These are phyloP conservation scores for Furcasterigmium furcatum DNA, from an alignment of 2,329 filamentous ascomycete species.

Conservation along the genomic window DNA sequence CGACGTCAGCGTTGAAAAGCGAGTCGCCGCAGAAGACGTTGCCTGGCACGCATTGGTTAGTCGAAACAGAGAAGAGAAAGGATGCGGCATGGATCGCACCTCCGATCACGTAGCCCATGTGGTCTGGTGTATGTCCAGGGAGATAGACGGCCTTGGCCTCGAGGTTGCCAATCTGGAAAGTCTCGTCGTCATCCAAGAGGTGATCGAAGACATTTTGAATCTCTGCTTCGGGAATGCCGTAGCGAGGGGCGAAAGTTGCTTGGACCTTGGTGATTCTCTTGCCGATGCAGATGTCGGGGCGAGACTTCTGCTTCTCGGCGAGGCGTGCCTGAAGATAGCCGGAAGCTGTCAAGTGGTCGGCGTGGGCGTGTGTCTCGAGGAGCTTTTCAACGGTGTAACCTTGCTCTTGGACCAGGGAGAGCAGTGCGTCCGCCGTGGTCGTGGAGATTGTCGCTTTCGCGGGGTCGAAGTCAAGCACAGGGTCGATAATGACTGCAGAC, in stretches of 20 bases:
- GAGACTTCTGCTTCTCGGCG: slow-evolving; percentile 6
- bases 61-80: too few species aligned
- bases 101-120: slow-evolving; percentile 44
- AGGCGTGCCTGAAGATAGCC: slow-evolving; percentile 47
- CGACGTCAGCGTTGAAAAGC: slow-evolving; percentile 44
- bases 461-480: slow-evolving; percentile 51
- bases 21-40: slow-evolving; percentile 42
- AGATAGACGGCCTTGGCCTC: slow-evolving; percentile 35
- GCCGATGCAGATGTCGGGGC: slow-evolving; percentile 35
- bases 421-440: slow-evolving; percentile 41
- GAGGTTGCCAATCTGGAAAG: slow-evolving; percentile 37
- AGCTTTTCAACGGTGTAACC: slow-evolving; percentile 44
- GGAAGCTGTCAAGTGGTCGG: slow-evolving; percentile 52
- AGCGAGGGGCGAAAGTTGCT: slow-evolving; percentile 32
- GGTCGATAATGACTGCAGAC: slow-evolving; percentile 50
- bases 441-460: slow-evolving; percentile 35
- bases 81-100: slow-evolving; percentile 3
- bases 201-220: slow-evolving; percentile 34
- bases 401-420: slow-evolving; percentile 34
- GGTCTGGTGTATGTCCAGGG: slow-evolving; percentile 46
- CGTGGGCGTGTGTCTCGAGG: slow-evolving; percentile 56
- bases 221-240: slow-evolving; percentile 31
- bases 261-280: slow-evolving; percentile 39
- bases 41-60: too few species aligned
- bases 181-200: slow-evolving; percentile 38